Evolutionary conservation across 768 basidiomycete species (phyloP), one percentile per base, ranked within the genome.

Genomic region (Phallus indusiatus): DNA sequence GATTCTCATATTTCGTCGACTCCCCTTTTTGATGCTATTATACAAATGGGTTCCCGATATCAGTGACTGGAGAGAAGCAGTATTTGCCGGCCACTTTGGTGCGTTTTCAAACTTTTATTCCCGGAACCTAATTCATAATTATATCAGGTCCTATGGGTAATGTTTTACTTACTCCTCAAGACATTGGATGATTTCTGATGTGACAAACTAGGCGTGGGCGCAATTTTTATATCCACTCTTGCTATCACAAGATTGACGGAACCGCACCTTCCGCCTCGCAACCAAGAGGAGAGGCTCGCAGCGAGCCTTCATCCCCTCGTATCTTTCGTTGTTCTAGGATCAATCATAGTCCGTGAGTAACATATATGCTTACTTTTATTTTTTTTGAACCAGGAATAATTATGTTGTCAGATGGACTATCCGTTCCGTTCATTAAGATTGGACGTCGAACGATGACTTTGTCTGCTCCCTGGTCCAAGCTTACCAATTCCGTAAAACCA

Each of bases 41-140:
- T 94, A 94, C 66, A 81, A 73, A 61, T 90, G 83, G 79, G 81
- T 96, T 14, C 95, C 94, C 0, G 94, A 97, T 69, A 89, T 97
- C 64, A 70, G 72, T 42, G 84, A 81, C 20, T 89, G 92, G 84
- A 77, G 81, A 49, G 92, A 97, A 72, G 94, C 95, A 0, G 63
- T 93, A 4, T 96, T 98, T 68, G 83, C 81, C 5, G 95, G 95
- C 2, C 94, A 96, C 75, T 97, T 95, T 68, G 94, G 86, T 82
- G 65, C 14, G 71, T 68, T 8, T 37, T 37, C 50, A 2, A 51
- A 4, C 42, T 42, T 42, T 10, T 42, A n/a, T n/a, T 11, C 9
- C 42, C 9, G n/a, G 12, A 42, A n/a, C 12, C 42, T 42, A 12
- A 42, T 42, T 42, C 52, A 42, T 59, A 1, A 17, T 21, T 48